Evolutionary conservation across 2,329 filamentous ascomycete genomes (phyloP), one percentile per base, ranked within the genome.

Genomic region (Cladosporium velox): DNA sequence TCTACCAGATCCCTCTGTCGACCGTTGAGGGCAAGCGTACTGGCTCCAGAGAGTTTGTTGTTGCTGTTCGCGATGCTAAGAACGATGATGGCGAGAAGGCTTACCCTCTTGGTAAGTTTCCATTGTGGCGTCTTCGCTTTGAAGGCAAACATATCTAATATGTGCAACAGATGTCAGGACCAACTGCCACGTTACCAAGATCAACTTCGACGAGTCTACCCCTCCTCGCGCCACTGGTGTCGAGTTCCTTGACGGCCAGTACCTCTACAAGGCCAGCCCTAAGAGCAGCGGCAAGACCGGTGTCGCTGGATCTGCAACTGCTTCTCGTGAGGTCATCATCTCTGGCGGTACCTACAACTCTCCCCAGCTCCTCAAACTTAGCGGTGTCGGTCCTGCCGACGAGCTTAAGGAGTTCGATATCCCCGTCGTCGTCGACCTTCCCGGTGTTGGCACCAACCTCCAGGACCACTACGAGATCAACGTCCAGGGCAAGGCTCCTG

Each of bases 131-230:
- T 12, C 18, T 18, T 34, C 32, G 32, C 8, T 15, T 24, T 11
- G 30, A 24, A 7, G 14, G 26, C 24, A 34, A 47, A 47, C 24
- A 24, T 44, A 35, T 49, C 61, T 64, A 64, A 64, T n/a, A 28
- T 57, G 34, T 3, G 11, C 34, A 15, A n/a, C 34, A 1, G 85
- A 87, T 66, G 79, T 89, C 63, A 79, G 81, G 55, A 80, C 84
- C 2, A 90, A 90, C 77, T 86, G 84, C 41, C 79, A 91, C 58
- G 90, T 86, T 68, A 88, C 89, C 62, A 89, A 88, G 75, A 78
- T 92, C 75, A 80, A 81, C 44, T 90, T 89, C 70, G 88, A 90
- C 44, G 85, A 88, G 3, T 87, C 84, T 21, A 84, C 84, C 60
- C 76, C 80, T 3, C 81, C 86, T 2, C 88, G 72, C 34, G 80